A percentile compares a stretch with the other conserved stretches of the same genome.
Evolutionary conservation across 305 asterid genomes (phyloP).

Genomic region (Fraxinus sp.): DNA sequence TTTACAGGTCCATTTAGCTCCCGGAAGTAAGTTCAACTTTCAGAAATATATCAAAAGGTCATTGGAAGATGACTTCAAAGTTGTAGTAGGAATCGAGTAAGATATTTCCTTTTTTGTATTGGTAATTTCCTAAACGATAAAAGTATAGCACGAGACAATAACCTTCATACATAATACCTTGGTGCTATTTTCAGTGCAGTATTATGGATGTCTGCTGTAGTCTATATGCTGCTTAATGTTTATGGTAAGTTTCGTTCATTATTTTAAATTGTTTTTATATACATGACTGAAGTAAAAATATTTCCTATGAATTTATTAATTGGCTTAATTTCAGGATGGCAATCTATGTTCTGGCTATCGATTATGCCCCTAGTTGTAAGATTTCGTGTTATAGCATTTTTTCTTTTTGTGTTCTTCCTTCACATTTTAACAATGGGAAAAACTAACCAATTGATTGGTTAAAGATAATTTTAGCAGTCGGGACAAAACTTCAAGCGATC

Average conservation of each 20-base stretch:
- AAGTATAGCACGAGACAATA: background rate
- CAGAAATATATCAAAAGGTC: slow-evolving; percentile 79
- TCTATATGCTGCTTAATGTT: slow-evolving; percentile 71
- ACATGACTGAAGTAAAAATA: background rate
- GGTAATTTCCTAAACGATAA: background rate
- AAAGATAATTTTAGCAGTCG: slow-evolving; percentile 72
- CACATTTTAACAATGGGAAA: background rate
- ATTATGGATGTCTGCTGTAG: slow-evolving; percentile 68
- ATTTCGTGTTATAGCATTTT: background rate
- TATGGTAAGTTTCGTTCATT: slow-evolving; percentile 38
- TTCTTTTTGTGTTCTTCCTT: background rate
- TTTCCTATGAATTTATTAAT: background rate
- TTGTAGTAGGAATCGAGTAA: slow-evolving; percentile 75
- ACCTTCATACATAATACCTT: slow-evolving; percentile 21
- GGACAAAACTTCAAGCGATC: slow-evolving; percentile 87
- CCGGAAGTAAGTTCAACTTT: slow-evolving; percentile 72
- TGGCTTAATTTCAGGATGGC: slow-evolving; percentile 56
- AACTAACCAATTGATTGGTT: slow-evolving; percentile 36
- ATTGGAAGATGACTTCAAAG: slow-evolving; percentile 82
- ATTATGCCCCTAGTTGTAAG: slow-evolving; percentile 71
- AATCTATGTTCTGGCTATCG: slow-evolving; percentile 59
- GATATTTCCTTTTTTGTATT: slow-evolving; percentile 1
- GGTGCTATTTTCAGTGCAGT: slow-evolving; percentile 46
- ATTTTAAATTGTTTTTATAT: background rate
- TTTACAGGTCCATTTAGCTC: slow-evolving; percentile 67